Evolutionary conservation across 2,329 filamentous ascomycete genomes (phyloP), one percentile per base, ranked within the genome.

Genomic region (Coniochaeta prunicola): DNA sequence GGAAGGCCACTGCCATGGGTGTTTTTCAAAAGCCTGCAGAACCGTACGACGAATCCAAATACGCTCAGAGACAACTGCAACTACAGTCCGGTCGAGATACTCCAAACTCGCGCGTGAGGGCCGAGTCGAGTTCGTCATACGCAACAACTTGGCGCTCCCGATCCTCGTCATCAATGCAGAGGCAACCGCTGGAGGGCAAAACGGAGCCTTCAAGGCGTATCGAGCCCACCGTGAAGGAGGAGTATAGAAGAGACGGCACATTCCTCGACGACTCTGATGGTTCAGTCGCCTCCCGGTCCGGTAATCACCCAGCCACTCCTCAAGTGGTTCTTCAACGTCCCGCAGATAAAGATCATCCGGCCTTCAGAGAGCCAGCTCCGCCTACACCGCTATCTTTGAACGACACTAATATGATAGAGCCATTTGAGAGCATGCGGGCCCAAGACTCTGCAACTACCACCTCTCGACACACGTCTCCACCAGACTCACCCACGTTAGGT

Each of bases 41-140:
- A 56, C 83, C 86, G 8, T 96, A 94, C 65, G 91, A 96, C 66
- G 92, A 97, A 67, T 85, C 88, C 21, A 89, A 91, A 67, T 97
- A 91, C 67, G 83, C 90, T 5, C 88, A 96, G 68, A 85, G 91
- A 50, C 89, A 96, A 67, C 76, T 90, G 54, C 89, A 92, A 69
- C 83, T 96, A 70, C 89, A 93, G 63, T 84, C 89, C 66, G 89
- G 87, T 30, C 83, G 88, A 28, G 87, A 88, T 59, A 84, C 84
- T 0, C 83, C 87, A 0, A 77, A 76, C 0, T 73, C 72, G 34
- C 73, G 74, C 8, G 69, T 68, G 63, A 76, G 79, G 12, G 66
- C 78, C 3, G 81, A 80, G 26, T 79, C 78, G 0, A 76, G 74
- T 59, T 68, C 69, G 4, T 77, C 78, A 0, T 55, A 28, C 26